phyloP scores from a whole-genome alignment of 2,329 filamentous ascomycete species.

The Cercospora sp. region DNA sequence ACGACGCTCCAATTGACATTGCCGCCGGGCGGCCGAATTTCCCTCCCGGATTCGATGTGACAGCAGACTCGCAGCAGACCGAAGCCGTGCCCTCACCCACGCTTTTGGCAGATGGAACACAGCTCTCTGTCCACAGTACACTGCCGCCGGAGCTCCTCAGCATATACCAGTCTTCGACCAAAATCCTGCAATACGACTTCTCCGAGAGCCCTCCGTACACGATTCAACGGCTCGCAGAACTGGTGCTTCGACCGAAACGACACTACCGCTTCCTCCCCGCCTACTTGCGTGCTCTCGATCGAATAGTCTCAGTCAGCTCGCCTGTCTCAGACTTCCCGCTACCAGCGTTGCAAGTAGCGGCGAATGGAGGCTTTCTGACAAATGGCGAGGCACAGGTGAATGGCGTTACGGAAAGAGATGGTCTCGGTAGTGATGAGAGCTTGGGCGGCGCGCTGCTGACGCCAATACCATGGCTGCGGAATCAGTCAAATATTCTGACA shows the following conservation, averaged over 20 bases:
- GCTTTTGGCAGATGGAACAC: conserved; percentile 4
- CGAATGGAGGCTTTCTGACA: conserved; percentile 50
- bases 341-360: conserved; percentile 53
- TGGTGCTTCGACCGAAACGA: conserved; percentile 70
- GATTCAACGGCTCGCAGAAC: conserved; percentile 85
- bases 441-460: conserved; percentile 88
- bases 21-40: conserved; percentile 38
- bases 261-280: conserved; percentile 81
- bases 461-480: conserved; percentile 82
- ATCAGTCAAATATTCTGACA: conserved; percentile 22
- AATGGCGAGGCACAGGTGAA: conserved; percentile 61
- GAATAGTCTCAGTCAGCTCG: conserved; percentile 87
- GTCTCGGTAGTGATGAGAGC: conserved; percentile 79
- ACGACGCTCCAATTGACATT: conserved; percentile 51
- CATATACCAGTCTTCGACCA: conserved; percentile 45
- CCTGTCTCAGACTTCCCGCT: conserved; percentile 79
- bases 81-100: conserved; percentile 22
- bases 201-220: conserved; percentile 79
- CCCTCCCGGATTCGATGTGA: conserved; percentile 42
- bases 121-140: conserved; percentile 41
- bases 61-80: conserved; percentile 30
- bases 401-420: conserved; percentile 55
- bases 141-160: conserved; percentile 65
- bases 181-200: conserved; percentile 57
- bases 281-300: conserved; percentile 87